A percentile compares a stretch with the other conserved stretches of the same genome.
Conservation (phyloP, 225 moss, liverwort and hornwort species). For the Polytrichum formosum region DNA sequence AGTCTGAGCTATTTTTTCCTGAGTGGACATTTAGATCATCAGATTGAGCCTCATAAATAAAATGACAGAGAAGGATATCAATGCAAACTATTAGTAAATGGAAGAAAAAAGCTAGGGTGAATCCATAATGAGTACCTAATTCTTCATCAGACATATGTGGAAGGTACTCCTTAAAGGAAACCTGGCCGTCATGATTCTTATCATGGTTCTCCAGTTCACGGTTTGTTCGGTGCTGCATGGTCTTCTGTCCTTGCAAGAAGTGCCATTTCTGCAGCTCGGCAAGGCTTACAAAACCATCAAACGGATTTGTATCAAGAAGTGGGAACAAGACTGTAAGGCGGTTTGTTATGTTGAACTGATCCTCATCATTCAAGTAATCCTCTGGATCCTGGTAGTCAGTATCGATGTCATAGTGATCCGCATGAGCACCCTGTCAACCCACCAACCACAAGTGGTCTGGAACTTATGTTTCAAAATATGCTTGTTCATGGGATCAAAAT, state of each 20-base stretch:
- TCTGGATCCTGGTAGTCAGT: conserved; percentile 57
- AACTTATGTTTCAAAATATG: background rate
- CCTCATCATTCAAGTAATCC: conserved; percentile 61
- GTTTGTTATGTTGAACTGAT: conserved; percentile 67
- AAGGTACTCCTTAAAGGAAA: conserved; percentile 72
- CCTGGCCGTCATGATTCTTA: conserved; percentile 51
- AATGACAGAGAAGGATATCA: background rate
- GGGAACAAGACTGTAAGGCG: conserved; percentile 65
- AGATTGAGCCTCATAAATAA: background rate
- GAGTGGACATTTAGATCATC: conserved; percentile 7
- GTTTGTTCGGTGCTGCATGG: conserved; percentile 60
- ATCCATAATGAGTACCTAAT: conserved; percentile 20
- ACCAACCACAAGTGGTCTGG: no score
- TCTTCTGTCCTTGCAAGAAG: conserved; percentile 49
- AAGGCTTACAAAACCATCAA: conserved; percentile 57
- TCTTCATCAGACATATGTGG: conserved; percentile 51
- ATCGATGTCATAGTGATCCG: conserved; percentile 32
- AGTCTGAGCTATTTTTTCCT: conserved; percentile 45
- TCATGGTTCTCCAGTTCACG: conserved; percentile 65
- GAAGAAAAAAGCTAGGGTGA: no score
- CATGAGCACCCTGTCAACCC: conserved; percentile 8
- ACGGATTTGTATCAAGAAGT: conserved; percentile 56
- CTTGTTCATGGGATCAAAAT: conserved; percentile 8
- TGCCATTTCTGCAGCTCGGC: conserved; percentile 72
- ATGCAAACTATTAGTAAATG: background rate